Evolutionary conservation across 208 protist species (phyloP).

Genomic region (Naegleria lovaniensis): DNA sequence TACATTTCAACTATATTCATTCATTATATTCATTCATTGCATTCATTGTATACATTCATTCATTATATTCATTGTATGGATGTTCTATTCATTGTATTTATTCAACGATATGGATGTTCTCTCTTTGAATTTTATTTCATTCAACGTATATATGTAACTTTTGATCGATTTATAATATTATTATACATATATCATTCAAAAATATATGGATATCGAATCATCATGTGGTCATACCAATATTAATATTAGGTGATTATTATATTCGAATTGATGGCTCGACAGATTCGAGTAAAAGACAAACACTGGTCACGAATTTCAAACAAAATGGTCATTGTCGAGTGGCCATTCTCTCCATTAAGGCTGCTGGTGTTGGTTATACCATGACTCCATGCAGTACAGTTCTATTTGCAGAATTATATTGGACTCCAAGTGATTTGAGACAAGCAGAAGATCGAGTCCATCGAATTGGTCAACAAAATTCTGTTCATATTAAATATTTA

Average conservation of each 20-base stretch:
- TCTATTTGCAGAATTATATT: conserved; percentile 93
- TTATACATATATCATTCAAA: not conserved
- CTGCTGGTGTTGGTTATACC: conserved; percentile 88
- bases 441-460: conserved; percentile 94
- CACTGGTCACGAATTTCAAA: conserved; percentile 67
- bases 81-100: no score
- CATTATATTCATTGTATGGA: no score
- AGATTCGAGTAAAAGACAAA: conserved; percentile 56
- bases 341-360: conserved; percentile 82
- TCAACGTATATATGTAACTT: not conserved
- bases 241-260: not conserved
- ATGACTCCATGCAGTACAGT: conserved; percentile 82
- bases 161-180: not conserved
- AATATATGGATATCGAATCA: not conserved
- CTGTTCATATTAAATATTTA: conserved; percentile 76
- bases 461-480: conserved; percentile 78
- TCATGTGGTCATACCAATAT: not conserved
- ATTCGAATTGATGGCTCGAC: conserved; percentile 42
- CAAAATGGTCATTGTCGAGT: conserved; percentile 59
- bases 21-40: no score
- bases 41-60: no score
- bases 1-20: no score
- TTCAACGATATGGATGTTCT: no score
- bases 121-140: no score
- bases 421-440: conserved; percentile 86